Conservation (phyloP, 495 filamentous ascomycete genomes). For the Penicillium desertorum region DNA sequence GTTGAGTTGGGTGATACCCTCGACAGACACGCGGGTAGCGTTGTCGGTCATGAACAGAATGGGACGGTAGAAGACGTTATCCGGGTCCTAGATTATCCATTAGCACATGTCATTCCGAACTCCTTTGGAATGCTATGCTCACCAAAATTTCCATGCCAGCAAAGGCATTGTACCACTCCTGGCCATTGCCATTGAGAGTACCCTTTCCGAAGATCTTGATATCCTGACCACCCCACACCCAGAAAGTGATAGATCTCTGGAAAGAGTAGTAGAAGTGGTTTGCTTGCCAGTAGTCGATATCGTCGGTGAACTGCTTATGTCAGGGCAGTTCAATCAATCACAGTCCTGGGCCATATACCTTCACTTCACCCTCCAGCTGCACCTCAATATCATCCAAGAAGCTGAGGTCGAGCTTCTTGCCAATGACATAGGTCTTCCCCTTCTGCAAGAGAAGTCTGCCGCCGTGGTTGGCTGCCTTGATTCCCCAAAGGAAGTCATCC, state of each 20-base stretch:
- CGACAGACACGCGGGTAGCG: slow-evolving; percentile 52
- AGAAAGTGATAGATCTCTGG: slow-evolving; percentile 61
- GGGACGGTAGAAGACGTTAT: slow-evolving; percentile 54
- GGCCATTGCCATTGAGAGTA: slow-evolving; percentile 56
- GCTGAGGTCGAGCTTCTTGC: slow-evolving; percentile 55
- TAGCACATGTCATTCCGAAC: not conserved
- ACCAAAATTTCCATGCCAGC: slow-evolving; percentile 48
- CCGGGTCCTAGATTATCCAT: slow-evolving; percentile 37
- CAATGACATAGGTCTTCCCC: slow-evolving; percentile 54
- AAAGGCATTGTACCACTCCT: slow-evolving; percentile 51
- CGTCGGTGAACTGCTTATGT: slow-evolving; percentile 52
- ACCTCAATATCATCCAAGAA: slow-evolving; percentile 58
- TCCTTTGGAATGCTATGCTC: slow-evolving; percentile 2
- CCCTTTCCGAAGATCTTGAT: slow-evolving; percentile 57
- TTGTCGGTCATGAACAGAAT: slow-evolving; percentile 58
- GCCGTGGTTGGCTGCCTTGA: slow-evolving; percentile 54
- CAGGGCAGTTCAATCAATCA: not conserved
- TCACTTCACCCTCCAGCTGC: slow-evolving; percentile 56
- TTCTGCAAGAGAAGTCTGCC: slow-evolving; percentile 52
- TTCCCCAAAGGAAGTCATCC: slow-evolving; percentile 50
- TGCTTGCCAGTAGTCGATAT: slow-evolving; percentile 58
- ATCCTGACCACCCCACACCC: slow-evolving; percentile 58
- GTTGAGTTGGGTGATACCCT: slow-evolving; percentile 56
- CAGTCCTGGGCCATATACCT: slow-evolving; percentile 22
- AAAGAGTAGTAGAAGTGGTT: slow-evolving; percentile 57